Evolutionary conservation across 225 moss, liverwort and hornwort genomes (phyloP).

Genomic region (Pleurozium schreberi): DNA sequence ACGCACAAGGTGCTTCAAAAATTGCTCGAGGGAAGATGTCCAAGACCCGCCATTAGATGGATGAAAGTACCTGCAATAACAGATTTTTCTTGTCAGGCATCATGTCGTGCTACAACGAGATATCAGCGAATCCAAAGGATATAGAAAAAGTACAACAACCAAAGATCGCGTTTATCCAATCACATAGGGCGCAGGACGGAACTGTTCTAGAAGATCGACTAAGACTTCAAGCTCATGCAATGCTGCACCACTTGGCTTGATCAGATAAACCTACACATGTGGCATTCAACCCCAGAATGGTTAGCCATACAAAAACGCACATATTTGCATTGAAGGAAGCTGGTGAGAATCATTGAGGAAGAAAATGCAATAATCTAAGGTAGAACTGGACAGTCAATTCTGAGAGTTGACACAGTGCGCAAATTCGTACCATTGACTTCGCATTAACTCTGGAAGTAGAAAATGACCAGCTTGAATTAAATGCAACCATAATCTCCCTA

Average conservation of each 20-base stretch:
- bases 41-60: constrained; percentile 98
- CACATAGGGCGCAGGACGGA: constrained; percentile 18
- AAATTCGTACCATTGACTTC: constrained; percentile 74
- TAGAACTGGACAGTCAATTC: neutral
- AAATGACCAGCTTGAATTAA: constrained; percentile 76
- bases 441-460: constrained; percentile 87
- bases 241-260: constrained; percentile 69
- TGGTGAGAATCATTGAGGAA: neutral
- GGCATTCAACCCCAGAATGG: neutral
- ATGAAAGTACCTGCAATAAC: constrained; percentile 77
- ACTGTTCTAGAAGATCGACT: constrained; percentile 97
- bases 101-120: neutral
- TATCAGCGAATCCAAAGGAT: neutral
- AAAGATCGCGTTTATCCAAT: neutral
- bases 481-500: constrained; percentile 78
- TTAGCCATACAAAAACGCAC: neutral
- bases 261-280: constrained; percentile 48
- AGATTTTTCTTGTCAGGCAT: constrained; percentile 8
- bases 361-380: neutral
- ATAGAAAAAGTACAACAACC: neutral
- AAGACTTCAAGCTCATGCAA: constrained; percentile 58
- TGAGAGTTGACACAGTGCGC: neutral
- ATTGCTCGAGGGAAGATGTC: constrained; percentile 88
- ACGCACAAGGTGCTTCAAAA: constrained; percentile 68
- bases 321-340: neutral